Conservation (phyloP, 441 rosid genomes). For the Dalechampia spathulata region DNA sequence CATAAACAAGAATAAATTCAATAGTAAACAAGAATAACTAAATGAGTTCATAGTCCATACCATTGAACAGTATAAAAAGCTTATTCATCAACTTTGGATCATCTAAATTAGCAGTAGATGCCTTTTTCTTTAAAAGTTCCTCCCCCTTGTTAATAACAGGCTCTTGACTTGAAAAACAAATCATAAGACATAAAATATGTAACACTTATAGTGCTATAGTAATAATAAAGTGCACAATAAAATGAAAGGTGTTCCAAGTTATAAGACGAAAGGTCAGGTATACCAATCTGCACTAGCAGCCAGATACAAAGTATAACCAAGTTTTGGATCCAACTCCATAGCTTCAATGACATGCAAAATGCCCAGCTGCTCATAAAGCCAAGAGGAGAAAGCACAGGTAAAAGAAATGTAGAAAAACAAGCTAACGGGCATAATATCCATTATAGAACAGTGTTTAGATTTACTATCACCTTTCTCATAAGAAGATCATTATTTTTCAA, state of each 20-base stretch:
- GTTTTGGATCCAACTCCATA: conserved; percentile 68
- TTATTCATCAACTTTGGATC: conserved; percentile 61
- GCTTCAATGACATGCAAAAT: conserved; percentile 79
- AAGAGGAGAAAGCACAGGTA: conserved; percentile 3
- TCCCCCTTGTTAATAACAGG: conserved; percentile 84
- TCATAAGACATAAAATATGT: conserved; percentile 23
- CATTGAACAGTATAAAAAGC: conserved; percentile 71
- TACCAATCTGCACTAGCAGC: conserved; percentile 84
- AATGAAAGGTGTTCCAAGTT: conserved; percentile 1
- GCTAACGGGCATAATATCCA: conserved; percentile 6
- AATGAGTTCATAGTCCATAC: conserved; percentile 32
- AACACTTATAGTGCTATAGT: conserved; percentile 19
- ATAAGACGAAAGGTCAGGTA: conserved; percentile 6
- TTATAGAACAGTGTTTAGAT: conserved; percentile 12
- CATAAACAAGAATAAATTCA: neutral
- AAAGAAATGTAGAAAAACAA: neutral
- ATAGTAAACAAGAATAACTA: neutral
- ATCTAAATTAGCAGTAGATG: conserved; percentile 69
- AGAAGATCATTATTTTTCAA: conserved; percentile 65
- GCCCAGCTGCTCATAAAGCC: conserved; percentile 52
- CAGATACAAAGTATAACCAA: conserved; percentile 70
- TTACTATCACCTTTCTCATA: conserved; percentile 54
- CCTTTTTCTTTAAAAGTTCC: conserved; percentile 79
- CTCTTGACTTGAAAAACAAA: conserved; percentile 66
- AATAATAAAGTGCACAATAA: conserved; percentile 1